Evolutionary conservation across 2,329 filamentous ascomycete species (phyloP).

Genomic region (Pseudocercospora ulei): DNA sequence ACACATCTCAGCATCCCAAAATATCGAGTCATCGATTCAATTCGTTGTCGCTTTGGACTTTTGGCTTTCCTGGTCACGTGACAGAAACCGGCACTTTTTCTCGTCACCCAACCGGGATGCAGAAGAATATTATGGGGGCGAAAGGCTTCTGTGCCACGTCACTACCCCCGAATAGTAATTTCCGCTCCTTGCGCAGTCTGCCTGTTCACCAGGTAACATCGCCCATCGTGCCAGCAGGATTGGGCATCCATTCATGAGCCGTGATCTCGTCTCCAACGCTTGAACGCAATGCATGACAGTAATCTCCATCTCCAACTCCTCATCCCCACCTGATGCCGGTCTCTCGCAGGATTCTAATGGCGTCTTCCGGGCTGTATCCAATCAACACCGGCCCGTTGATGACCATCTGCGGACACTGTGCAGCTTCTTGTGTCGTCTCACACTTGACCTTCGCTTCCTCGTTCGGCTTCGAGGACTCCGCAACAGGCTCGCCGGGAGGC

Average conservation of each 20-base stretch:
- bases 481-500: not conserved
- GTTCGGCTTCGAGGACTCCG: not conserved
- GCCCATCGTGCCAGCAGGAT: too few species aligned
- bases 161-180: too few species aligned
- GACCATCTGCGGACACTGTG: slow-evolving; percentile 56
- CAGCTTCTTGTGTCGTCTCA: not conserved
- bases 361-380: slow-evolving; percentile 76
- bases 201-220: too few species aligned
- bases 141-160: too few species aligned
- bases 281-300: not conserved
- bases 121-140: too few species aligned
- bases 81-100: too few species aligned
- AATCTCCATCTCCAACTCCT: slow-evolving; percentile 1
- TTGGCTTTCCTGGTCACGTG: too few species aligned
- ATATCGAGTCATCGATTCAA: too few species aligned
- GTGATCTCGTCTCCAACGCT: slow-evolving; percentile 1
- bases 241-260: not conserved
- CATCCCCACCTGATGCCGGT: slow-evolving; percentile 19
- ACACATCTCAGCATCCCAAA: too few species aligned
- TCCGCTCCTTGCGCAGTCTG: too few species aligned
- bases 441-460: not conserved
- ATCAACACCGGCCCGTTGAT: slow-evolving; percentile 93
- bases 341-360: slow-evolving; percentile 60
- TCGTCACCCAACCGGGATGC: too few species aligned
- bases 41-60: too few species aligned